Evolutionary conservation across 768 basidiomycete genomes (phyloP), one percentile per base, ranked within the genome.

Genomic region (Stropharia rugosoannulata): DNA sequence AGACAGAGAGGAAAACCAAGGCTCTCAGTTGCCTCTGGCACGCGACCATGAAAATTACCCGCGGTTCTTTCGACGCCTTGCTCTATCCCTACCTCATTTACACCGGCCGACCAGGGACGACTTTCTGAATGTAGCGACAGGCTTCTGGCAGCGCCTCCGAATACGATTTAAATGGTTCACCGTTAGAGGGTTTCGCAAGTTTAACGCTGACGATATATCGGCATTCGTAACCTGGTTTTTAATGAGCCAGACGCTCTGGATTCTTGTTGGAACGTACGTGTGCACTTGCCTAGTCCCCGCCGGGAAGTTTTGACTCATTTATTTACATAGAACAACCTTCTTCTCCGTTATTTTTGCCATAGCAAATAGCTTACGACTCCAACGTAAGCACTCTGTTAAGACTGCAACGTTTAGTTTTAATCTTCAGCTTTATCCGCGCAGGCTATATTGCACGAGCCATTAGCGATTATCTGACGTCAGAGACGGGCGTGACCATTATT

Each of bases 101-200:
- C 86, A 84, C 59, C 78, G 89, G 37, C 96, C 95, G 0, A 91
- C 93, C 0, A 84, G 87, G 41, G 95, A 97, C 43, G 93, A 98
- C 66, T 87, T 98, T 56, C 79, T 98, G 36, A 84, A 82, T 16
- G 88, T 93, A 3, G 87, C 95, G 3, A 89, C 81, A 29, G 86
- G 88, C n/a, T 95, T 95, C 68, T 94, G 94, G 87, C 83, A 96
- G 61, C 85, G 97, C 2, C 70, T 89, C 19, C 82, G 87, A 18
- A 90, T 98, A 62, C 83, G 93, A n/a, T 93, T 98, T 76, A 94
- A 94, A 68, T 99, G 97, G 97, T 90, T 95, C 61, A 93, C 93
- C 10, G 95, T 98, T 63, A 81, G 92, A 59, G 93, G 92, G 4
- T 99, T 97, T 74, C 84, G 96, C 45, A 87, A 84, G 65, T 99